These are phyloP conservation scores for Beverwykella pulmonaria DNA, from an alignment of 495 filamentous ascomycete species.

Conservation along the genomic window DNA sequence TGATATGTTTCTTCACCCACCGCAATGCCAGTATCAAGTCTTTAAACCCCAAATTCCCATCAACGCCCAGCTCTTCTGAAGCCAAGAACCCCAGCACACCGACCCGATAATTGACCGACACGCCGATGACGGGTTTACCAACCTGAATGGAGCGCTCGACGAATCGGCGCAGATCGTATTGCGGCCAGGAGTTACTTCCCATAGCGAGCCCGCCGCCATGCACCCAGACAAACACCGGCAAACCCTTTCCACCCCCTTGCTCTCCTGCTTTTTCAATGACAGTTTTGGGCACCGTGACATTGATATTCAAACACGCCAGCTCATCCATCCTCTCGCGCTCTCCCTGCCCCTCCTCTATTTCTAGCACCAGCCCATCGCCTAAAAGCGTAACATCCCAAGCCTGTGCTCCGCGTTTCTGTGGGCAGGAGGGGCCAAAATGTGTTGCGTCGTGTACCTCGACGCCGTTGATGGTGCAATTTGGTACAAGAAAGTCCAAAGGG, in stretches of 20 bases:
- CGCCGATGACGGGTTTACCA: slow-evolving; percentile 28
- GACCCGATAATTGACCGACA: slow-evolving; percentile 30
- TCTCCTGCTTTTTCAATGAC: background rate
- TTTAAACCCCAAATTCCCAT: slow-evolving; percentile 34
- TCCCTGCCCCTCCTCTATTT: slow-evolving; percentile 2
- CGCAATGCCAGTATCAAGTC: slow-evolving; percentile 14
- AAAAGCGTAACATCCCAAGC: slow-evolving; percentile 27
- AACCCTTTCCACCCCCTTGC: background rate
- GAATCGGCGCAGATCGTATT: slow-evolving; percentile 21
- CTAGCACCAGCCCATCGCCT: background rate
- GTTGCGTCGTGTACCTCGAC: slow-evolving; percentile 13
- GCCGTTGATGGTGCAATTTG: background rate
- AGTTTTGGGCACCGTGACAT: slow-evolving; percentile 18
- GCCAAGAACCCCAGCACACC: slow-evolving; percentile 33
- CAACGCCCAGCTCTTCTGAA: slow-evolving; percentile 11
- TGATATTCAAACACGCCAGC: slow-evolving; percentile 19
- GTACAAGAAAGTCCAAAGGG: background rate
- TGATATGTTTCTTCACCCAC: slow-evolving; percentile 29
- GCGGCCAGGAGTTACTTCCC: slow-evolving; percentile 35
- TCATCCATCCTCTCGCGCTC: slow-evolving; percentile 18
- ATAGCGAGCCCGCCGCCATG: slow-evolving; percentile 28
- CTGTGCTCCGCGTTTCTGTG: slow-evolving; percentile 25
- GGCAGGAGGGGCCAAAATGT: slow-evolving; percentile 26
- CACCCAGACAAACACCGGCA: slow-evolving; percentile 23
- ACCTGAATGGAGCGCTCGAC: slow-evolving; percentile 5